Percentiles rank a stretch among this genome's conserved stretches.
Conservation (phyloP, 352 stramenopile species). For the Thraustotheca clavata region DNA sequence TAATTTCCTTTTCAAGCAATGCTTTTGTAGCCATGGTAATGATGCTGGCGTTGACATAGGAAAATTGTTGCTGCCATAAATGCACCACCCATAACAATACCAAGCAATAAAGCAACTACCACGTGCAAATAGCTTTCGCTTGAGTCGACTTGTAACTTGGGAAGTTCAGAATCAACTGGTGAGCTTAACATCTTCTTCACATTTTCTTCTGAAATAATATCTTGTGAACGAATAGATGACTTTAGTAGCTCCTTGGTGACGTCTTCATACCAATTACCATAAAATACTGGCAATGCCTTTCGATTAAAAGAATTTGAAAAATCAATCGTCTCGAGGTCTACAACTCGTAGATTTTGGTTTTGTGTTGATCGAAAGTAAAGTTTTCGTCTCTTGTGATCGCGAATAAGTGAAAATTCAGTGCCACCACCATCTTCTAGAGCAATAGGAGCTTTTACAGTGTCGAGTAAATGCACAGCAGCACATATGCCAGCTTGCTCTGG, state of each 20-base stretch:
- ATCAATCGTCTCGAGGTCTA: background rate
- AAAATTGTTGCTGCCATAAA: no score
- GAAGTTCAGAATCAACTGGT: no score
- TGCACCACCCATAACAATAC: no score
- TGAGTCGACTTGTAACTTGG: no score
- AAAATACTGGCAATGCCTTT: background rate
- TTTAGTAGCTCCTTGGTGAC: background rate
- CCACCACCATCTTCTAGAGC: background rate
- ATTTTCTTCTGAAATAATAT: no score
- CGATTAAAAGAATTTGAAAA: background rate
- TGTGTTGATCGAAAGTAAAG: background rate
- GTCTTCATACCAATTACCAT: background rate
- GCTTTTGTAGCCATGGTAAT: no score
- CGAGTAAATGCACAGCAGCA: background rate
- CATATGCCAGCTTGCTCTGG: background rate
- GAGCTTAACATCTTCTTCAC: no score
- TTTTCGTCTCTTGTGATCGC: background rate
- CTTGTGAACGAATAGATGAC: background rate
- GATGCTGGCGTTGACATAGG: no score
- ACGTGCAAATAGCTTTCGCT: no score
- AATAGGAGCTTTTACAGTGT: background rate
- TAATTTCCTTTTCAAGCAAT: no score
- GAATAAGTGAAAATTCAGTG: background rate
- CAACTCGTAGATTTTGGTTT: background rate
- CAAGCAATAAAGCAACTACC: no score